Evolutionary conservation across 805 yeast genomes (phyloP), one percentile per base, ranked within the genome.

Genomic region (Kockiozyma suomiensis): DNA sequence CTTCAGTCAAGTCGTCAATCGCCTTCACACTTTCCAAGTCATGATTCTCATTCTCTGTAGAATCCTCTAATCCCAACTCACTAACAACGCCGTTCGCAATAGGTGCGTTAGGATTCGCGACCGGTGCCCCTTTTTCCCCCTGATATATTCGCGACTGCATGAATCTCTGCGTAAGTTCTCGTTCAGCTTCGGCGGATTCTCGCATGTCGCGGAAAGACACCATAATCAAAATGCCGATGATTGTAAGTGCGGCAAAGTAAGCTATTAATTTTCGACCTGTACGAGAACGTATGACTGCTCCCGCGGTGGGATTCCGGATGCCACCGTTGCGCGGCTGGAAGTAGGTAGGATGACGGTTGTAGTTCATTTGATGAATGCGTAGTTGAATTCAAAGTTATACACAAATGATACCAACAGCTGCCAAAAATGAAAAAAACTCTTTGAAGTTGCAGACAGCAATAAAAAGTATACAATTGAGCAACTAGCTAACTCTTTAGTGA

Each of bases 221-320:
- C 32, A 28, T n/a, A 17, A 56, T 47, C 10, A 56, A 15, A 2
- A 33, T 21, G 30, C 54, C 49, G 13, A 56, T 48, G 13, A 56
- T 15, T 5, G 41, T 45, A 2, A 56, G 48, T n/a, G 60, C 60
- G 38, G 50, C 23, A 7, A 56, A 30, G 32, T 56, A 56, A 6
- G 46, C 28, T 17, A 56, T n/a, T 10, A 56, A 8, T 21, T 48
- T 46, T 10, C 52, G 51, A 13, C 48, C 58, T 19, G 58, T 40
- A 6, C 58, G 58, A 4, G 58, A 54, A 7, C 58, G 58, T 8
- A 54, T 32, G 19, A 54, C 38, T 12, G 58, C 52, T 38, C 51
- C 17, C 2, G 48, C 40, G 19, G 52, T 37, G 5, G 58, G 51
- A 38, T 35, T 37, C 30, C 50, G 38, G 3, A 19, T 2, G 26